phyloP scores from a whole-genome alignment of 2,329 filamentous ascomycete species.

The Coniochaeta ligniaria region DNA sequence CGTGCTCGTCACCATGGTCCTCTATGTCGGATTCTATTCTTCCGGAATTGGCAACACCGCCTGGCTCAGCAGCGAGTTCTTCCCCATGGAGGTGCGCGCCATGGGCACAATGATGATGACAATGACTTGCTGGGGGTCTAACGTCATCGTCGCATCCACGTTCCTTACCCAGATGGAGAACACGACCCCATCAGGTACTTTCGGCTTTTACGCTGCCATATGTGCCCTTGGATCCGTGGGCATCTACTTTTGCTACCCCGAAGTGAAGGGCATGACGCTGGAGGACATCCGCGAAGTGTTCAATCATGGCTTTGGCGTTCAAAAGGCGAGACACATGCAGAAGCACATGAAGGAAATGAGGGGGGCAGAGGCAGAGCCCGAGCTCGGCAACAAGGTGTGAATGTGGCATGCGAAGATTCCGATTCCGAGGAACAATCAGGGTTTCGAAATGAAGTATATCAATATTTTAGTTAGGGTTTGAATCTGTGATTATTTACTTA shows the following conservation, averaged over 20 bases:
- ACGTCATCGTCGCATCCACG: constrained; percentile 78
- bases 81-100: constrained; percentile 67
- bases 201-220: constrained; percentile 68
- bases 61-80: constrained; percentile 93
- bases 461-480: no score
- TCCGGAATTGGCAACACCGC: constrained; percentile 85
- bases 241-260: constrained; percentile 73
- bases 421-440: no score
- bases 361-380: no score
- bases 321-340: no score
- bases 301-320: no score
- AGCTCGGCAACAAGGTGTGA: no score
- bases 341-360: no score
- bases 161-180: constrained; percentile 82
- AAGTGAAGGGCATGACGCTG: constrained; percentile 73
- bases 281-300: no score
- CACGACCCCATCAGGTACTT: constrained; percentile 68
- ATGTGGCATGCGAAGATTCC: no score
- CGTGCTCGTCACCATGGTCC: constrained; percentile 68
- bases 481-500: no score
- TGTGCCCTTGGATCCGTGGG: constrained; percentile 61
- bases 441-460: no score
- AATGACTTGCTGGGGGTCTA: constrained; percentile 79
- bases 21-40: constrained; percentile 82
- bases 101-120: constrained; percentile 68